phyloP scores from a whole-genome alignment of 768 basidiomycete genomes.

The Leucosporidium creatinivorum region DNA sequence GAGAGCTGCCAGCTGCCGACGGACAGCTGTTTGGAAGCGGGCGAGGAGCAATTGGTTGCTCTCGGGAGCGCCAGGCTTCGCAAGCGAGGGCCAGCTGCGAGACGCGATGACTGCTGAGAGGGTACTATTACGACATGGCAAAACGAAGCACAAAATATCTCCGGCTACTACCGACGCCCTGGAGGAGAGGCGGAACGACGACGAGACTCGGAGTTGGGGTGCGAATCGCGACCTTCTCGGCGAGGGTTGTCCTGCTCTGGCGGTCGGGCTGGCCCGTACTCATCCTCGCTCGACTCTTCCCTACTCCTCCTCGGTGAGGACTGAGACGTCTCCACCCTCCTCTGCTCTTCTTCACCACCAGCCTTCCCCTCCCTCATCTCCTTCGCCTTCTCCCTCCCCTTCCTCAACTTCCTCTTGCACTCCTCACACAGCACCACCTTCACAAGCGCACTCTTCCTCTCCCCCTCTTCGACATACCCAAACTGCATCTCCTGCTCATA shows the following conservation, averaged over 20 bases:
- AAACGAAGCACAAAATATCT: too few relatives aligned
- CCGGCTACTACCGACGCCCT: not conserved
- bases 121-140: too few relatives aligned
- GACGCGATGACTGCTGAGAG: too few relatives aligned
- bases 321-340: not conserved
- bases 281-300: constrained; percentile 6
- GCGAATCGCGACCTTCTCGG: not conserved
- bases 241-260: not conserved
- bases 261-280: constrained; percentile 4
- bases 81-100: too few relatives aligned
- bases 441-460: constrained; percentile 69
- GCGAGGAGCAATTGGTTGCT: too few relatives aligned
- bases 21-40: too few relatives aligned
- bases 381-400: constrained; percentile 66
- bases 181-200: not conserved
- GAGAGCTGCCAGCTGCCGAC: too few relatives aligned
- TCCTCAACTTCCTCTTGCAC: constrained; percentile 78
- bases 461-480: constrained; percentile 70
- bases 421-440: constrained; percentile 77
- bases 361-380: constrained; percentile 9
- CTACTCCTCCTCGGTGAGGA: not conserved
- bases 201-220: not conserved
- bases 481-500: constrained; percentile 85
- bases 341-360: not conserved
- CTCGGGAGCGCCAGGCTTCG: too few relatives aligned